Evolutionary conservation across 2,329 filamentous ascomycete species (phyloP), one percentile per base, ranked within the genome.

Genomic region (Rhynchosporium graminicola): DNA sequence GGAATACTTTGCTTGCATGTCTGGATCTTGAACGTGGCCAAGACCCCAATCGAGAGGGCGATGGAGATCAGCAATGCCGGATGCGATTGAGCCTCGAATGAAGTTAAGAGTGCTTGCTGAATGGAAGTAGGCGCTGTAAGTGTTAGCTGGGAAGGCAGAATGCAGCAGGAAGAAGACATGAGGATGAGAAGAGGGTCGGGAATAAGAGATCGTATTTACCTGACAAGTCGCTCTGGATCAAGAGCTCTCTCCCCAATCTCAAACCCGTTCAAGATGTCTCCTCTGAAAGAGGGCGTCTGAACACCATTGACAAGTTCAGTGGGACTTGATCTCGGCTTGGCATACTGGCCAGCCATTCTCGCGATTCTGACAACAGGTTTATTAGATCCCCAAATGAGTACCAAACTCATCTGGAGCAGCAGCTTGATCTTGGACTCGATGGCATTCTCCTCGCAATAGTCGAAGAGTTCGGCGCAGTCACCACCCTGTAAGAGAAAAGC

Each of bases 381-480:
- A 77, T 83, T 82, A 63, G 82, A 83, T 69, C 91, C 95, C 89
- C 93, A 97, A 75, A 98, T 93, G 64, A 99, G 82, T 0, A 99
- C 91, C 70, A 99, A 80, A 68, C 91, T 96, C 94, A 99, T 98
- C 79, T 99, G 95, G 63, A 99, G 80, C 36, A 99, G 83, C 31
- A 99, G 85, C 79, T 98, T 98, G 77, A 98, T 92, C 81, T 98
- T 99, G 66, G 91, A 89, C 78, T 98, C 92, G 70, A 99, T 97
- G 68, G 90, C 89, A 13, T 85, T 84, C 75, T 92, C 89, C 71
- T 90, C 88, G 77, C 95, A 99, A 80, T 99, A 99, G 76, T 95
- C 92, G 73, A 99, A 99, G 9, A 98, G 84, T 79, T 99, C 95
- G 15, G 95, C 95, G 74, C 95, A 99, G 78, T 99, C 95, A 66